Percentiles rank a stretch among this genome's conserved stretches.
phyloP scores from a whole-genome alignment of 345 rosid species.

The Kernera saxatilis region DNA sequence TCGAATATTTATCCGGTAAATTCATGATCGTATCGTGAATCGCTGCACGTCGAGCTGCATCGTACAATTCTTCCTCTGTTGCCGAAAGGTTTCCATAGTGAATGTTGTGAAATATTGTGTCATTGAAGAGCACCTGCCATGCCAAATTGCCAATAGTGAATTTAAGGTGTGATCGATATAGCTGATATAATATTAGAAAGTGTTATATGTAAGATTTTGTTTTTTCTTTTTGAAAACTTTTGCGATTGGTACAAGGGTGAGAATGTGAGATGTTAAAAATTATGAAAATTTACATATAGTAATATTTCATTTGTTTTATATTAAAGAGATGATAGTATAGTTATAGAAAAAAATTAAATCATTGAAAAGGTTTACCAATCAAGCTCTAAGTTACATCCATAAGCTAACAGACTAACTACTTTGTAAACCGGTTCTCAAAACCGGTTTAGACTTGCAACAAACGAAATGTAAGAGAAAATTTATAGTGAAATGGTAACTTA shows the following conservation, averaged over 20 bases:
- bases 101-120: constrained; percentile 90
- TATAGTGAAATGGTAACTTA: constrained; percentile 31
- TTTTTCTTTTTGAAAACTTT: no score
- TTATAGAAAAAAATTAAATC: no score
- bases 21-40: constrained; percentile 85
- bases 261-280: no score
- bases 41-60: constrained; percentile 79
- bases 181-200: no score
- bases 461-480: not conserved
- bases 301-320: no score
- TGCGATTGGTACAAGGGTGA: no score
- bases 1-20: constrained; percentile 76
- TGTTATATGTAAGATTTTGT: no score
- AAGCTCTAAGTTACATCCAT: not conserved
- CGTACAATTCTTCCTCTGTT: constrained; percentile 75
- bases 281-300: no score
- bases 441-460: not conserved
- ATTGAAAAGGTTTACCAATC: no score
- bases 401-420: not conserved
- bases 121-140: constrained; percentile 85
- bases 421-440: not conserved
- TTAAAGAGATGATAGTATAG: no score
- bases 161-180: not conserved
- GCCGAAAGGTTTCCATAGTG: constrained; percentile 88
- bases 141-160: constrained; percentile 7